Evolutionary conservation across 1,139 yeast genomes (phyloP), one percentile per base, ranked within the genome.

Genomic region (Saccharomyces hybrid): DNA sequence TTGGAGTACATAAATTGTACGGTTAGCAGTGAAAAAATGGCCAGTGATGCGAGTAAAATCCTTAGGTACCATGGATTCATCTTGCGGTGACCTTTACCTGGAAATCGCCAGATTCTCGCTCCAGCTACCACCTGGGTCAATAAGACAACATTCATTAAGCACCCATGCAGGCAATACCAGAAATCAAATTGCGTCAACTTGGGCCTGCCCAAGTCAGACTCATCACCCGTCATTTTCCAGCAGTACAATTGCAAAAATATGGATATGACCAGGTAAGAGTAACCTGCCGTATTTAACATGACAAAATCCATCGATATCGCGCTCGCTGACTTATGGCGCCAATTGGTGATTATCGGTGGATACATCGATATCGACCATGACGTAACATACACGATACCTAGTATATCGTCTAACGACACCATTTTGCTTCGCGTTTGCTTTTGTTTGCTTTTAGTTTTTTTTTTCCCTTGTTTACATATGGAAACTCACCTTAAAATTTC

Each of bases 251-350:
- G 76, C 14, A 77, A 58, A 3, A 63, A 56, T 59, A 76, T 64
- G 0, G 81, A 76, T 1, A 64, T 51, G 4, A 76, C 60, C 46
- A 77, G 67, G 11, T 76, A 73, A 1, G 71, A 48, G 55, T 78
- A 78, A 0, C 82, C 82, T 1, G 73, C 59, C 2, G 71, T 67
- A 57, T 78, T 78, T 47, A 78, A 54, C 23, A 72, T 63, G 1
- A 76, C 63, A 55, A 72, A 77, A 56, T 78, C 82, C 3, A 72
- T 58, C 0, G 82, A 78, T 2, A 77, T 61, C 0, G 80, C 79
- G 51, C 74, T 76, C 0, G 81, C 66, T 0, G 78, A 71, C 52
- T 64, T 66, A 13, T 70, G 63, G 26, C 57, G 63, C 59, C 69
- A 70, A 54, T 77, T 76, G 11, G 75, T 64, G 11, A 71, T 49